These are phyloP conservation scores for Pseudozyma tsukubaensis DNA, from an alignment of 1,284 basidiomycete species.

Conservation along the genomic window DNA sequence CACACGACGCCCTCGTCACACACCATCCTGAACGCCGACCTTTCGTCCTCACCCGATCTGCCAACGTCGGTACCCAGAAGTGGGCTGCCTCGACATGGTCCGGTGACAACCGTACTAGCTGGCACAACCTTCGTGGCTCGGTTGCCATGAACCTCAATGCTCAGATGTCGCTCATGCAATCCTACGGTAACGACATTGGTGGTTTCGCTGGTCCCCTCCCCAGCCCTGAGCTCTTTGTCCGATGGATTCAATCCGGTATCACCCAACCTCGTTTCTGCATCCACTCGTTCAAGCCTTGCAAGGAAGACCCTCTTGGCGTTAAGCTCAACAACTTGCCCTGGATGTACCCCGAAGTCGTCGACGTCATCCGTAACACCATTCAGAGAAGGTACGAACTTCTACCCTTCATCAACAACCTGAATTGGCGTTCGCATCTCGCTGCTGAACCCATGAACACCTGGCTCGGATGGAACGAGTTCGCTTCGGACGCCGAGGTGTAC, in stretches of 20 bases:
- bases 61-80: constrained; percentile 70
- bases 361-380: constrained; percentile 69
- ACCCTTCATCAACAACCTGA: constrained; percentile 68
- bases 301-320: constrained; percentile 68
- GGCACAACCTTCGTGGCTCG: constrained; percentile 70
- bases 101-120: constrained; percentile 70
- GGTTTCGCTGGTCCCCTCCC: constrained; percentile 71
- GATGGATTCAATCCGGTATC: constrained; percentile 71
- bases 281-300: constrained; percentile 71
- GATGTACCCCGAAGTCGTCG: constrained; percentile 71
- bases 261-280: constrained; percentile 58
- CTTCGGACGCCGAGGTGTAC: constrained; percentile 69
- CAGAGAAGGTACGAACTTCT: constrained; percentile 70
- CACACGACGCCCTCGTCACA: constrained; percentile 66
- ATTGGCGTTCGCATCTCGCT: constrained; percentile 69
- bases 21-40: constrained; percentile 66
- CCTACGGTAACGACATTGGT: constrained; percentile 69
- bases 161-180: constrained; percentile 67
- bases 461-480: constrained; percentile 70
- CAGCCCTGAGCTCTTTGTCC: constrained; percentile 69
- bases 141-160: constrained; percentile 67
- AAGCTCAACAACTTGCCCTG: constrained; percentile 70
- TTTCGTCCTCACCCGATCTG: constrained; percentile 70
- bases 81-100: constrained; percentile 70
- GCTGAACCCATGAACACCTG: constrained; percentile 70